Base-by-base conservation (phyloP, 306 rosid genomes). In the Cicer chorassanicum region DNA sequence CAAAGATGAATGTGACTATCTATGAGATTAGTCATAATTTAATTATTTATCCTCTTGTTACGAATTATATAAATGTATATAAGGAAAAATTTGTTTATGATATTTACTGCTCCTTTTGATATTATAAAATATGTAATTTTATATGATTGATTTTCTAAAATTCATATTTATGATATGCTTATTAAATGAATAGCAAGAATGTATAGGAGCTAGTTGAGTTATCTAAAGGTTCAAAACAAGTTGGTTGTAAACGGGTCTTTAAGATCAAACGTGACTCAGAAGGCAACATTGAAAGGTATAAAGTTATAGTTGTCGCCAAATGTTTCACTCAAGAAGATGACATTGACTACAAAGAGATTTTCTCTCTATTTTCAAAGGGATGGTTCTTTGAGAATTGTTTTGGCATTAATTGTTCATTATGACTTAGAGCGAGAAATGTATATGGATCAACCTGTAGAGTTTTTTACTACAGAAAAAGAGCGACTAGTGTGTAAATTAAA, bases 191-290 rank as follows among this genome's bases (percentile, higher is more conserved):
- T 61, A 21, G 6, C 42, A 60, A 60, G 12, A 29, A 34, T 8
- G 65, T 61, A 34, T 38, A 45, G 12, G 45, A 61, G 12, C 46
- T 61, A 36, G 67, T 61, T 6, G 59, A 51, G 59, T 51, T 51
- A 11, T 18, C 12, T 12, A 6, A 12, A 5, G 46, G 12, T 61
- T 61, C 21, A 9, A 61, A 36, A 61, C 1, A 10, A 61, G 67
- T 61, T 2, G 1, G 21, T 6, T 61, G 67, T n/a, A 61, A 36
- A 34, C 38, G 67, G 21, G 21, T 61, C 67, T 61, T 61, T 61
- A 61, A 61, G 67, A 61, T 11, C 7, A 61, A 61, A 12, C 45
- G 24, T 34, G 67, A 61, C 67, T 61, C 21, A n/a, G 13, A 61
- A 36, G 67, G 21, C 21, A 61, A 61, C 10, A 38, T 61, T 2